Evolutionary conservation across 1,139 yeast genomes (phyloP), one percentile per base, ranked within the genome.

Genomic region (Diutina sp.): DNA sequence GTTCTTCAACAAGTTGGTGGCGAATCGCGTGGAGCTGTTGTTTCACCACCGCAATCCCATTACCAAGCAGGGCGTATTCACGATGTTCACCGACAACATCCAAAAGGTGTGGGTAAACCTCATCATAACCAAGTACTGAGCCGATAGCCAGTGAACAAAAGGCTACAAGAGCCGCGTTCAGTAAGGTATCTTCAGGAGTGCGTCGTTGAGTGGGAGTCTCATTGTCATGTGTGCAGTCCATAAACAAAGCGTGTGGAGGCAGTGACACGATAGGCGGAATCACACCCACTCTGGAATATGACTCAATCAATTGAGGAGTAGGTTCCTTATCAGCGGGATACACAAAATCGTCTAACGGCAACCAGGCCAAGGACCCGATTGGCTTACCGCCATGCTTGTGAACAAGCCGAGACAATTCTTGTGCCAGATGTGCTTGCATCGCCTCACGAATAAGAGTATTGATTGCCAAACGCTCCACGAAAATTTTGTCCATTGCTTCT

Each of bases 151-250:
- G 88, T 0, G 96, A 85, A 63, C 98, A 91, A 69, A 93, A 82
- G 0, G 98, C 85, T 4, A 93, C 98, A 57, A 93, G 74, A 0
- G 97, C 99, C 3, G 97, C 97, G 62, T 87, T 93, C 14, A 97
- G 96, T 55, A 93, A 75, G 0, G 98, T 90, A 66, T 93, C 99
- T 67, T 91, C 97, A 0, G 90, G 86, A 0, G 97, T 90, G 67
- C 98, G 81, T 71, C 87, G 90, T 64, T 91, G 95, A 51, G 78
- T 79, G 2, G 98, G 96, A 46, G 84, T 85, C 69, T 90, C 95
- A 66, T 93, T 93, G 69, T 93, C 99, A 69, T 93, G 99, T 3
- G 98, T 91, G 65, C 97, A 91, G 68, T 93, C 99, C 97, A 93
- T 91, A 65, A 93, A 87, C 64, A 93, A 75, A 0, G 98, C 97